Conservation (phyloP, 768 basidiomycete genomes). For the Sporobolomyces roseus region DNA sequence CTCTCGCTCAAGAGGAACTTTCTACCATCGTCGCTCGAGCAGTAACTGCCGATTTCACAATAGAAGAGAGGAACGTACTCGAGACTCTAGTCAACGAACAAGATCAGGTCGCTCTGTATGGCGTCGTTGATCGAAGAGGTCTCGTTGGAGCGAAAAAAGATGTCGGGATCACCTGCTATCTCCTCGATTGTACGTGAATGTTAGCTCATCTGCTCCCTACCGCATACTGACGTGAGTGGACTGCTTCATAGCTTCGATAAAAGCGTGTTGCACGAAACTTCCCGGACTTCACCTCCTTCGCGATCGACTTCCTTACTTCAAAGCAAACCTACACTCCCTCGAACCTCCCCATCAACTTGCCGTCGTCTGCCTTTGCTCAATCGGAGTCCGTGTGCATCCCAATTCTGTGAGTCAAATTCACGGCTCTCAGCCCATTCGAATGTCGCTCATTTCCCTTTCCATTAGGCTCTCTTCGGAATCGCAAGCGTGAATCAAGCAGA, state of each 20-base stretch:
- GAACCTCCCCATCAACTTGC: constrained; percentile 17
- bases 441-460: not conserved
- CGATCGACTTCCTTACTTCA: constrained; percentile 8
- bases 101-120: not conserved
- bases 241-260: no score
- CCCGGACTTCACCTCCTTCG: constrained; percentile 10
- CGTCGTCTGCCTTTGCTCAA: constrained; percentile 13
- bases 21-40: constrained; percentile 2
- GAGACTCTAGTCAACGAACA: not conserved
- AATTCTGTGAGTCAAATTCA: not conserved
- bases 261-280: constrained; percentile 24
- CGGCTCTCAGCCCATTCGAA: not conserved
- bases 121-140: not conserved
- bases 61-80: not conserved
- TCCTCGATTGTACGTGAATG: no score
- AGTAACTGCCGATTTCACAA: constrained; percentile 3
- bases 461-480: constrained; percentile 20
- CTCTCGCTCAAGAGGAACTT: not conserved
- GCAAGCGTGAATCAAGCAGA: not conserved
- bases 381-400: constrained; percentile 5
- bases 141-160: not conserved
- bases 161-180: constrained; percentile 7
- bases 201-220: no score
- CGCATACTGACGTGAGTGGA: no score
- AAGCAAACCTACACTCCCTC: constrained; percentile 4